Evolutionary conservation across 805 yeast genomes (phyloP).

Genomic region (Candida sithepensis): DNA sequence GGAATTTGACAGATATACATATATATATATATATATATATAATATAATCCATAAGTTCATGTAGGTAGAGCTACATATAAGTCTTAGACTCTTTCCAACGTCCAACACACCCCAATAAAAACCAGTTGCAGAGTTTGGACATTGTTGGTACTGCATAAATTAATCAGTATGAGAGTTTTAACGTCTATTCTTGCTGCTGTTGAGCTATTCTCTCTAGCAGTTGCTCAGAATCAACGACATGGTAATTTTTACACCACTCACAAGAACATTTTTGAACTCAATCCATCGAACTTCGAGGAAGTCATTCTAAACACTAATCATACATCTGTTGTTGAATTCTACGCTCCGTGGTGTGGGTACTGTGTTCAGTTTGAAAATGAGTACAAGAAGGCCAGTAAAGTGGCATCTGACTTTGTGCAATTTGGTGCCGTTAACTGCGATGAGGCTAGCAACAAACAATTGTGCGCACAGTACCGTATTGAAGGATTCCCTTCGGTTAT

Average conservation of each 20-base stretch:
- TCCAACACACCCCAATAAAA: too few relatives aligned
- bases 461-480: conserved; percentile 65
- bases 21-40: too few relatives aligned
- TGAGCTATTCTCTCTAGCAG: not conserved
- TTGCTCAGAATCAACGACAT: not conserved
- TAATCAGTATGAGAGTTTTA: not conserved
- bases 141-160: too few relatives aligned
- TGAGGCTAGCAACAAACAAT: conserved; percentile 53
- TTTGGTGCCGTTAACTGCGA: conserved; percentile 90
- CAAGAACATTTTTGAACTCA: conserved; percentile 25
- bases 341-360: conserved; percentile 98
- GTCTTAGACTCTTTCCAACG: too few relatives aligned
- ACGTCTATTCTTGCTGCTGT: not conserved
- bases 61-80: too few relatives aligned
- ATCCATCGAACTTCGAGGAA: conserved; percentile 50
- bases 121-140: too few relatives aligned
- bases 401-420: conserved; percentile 51
- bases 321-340: conserved; percentile 81
- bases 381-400: conserved; percentile 59
- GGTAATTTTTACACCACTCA: conserved; percentile 20
- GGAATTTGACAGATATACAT: not conserved
- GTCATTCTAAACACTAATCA: conserved; percentile 69
- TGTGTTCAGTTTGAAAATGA: conserved; percentile 71
- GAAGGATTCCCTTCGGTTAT: conserved; percentile 82
- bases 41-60: too few relatives aligned